Conservation (phyloP, 2,329 filamentous ascomycete genomes). For the Fusarium pseudonygamai region DNA sequence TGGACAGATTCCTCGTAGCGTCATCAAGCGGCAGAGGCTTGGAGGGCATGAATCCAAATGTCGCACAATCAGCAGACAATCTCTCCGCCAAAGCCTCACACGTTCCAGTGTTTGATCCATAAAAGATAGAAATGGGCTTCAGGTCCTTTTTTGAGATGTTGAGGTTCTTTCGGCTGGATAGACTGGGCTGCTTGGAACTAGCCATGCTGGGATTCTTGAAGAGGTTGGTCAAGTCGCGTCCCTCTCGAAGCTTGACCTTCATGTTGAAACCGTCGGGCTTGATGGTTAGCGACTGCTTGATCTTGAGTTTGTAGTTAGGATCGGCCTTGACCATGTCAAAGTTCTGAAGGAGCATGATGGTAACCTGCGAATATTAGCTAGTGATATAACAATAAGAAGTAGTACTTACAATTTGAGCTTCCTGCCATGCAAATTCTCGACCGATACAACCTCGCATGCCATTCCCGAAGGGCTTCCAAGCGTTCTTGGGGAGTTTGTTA, state of each 20-base stretch:
- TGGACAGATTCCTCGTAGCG: not conserved
- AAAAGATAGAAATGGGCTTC: slow-evolving; percentile 7
- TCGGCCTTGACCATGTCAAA: not conserved
- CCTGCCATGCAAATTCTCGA: slow-evolving; percentile 4
- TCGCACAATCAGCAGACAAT: not conserved
- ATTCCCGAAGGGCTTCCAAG: slow-evolving; percentile 7
- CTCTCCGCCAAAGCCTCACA: slow-evolving; percentile 3
- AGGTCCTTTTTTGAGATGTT: not conserved
- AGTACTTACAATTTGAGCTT: not conserved
- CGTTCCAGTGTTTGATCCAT: not conserved
- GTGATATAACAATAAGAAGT: fast-evolving
- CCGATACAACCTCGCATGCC: slow-evolving; percentile 9
- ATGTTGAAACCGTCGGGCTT: not conserved
- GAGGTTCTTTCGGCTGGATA: not conserved
- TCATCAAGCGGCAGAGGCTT: slow-evolving; percentile 2
- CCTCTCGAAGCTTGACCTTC: not conserved
- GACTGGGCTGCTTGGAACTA: not conserved
- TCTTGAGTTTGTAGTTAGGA: slow-evolving; percentile 3
- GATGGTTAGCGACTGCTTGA: not conserved
- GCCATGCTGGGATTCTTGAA: not conserved
- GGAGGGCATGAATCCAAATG: not conserved
- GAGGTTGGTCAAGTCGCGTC: not conserved
- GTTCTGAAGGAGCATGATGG: slow-evolving; percentile 3
- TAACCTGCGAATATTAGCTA: not conserved
- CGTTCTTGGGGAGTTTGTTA: slow-evolving; percentile 2